Conservation (phyloP, 2,329 filamentous ascomycete species). For the Sporothrix pallida region DNA sequence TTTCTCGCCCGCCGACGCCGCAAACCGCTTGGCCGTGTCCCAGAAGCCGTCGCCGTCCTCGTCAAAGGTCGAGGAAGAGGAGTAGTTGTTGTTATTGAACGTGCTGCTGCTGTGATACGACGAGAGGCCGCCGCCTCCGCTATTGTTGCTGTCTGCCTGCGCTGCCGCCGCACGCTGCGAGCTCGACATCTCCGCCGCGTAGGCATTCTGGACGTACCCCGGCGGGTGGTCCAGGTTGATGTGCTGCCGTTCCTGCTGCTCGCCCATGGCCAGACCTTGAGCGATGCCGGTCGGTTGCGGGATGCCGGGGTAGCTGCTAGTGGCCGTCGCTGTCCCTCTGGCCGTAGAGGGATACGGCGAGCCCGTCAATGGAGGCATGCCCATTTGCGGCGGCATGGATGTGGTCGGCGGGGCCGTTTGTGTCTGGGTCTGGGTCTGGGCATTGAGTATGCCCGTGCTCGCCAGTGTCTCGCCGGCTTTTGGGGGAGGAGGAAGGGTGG, state of each 20-base stretch:
- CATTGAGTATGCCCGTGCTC: not conserved
- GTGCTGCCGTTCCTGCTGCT: conserved; percentile 11
- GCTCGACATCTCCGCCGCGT: conserved; percentile 58
- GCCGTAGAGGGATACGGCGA: conserved; percentile 49
- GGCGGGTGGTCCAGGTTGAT: conserved; percentile 52
- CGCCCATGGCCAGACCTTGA: not conserved
- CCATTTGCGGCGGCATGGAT: conserved; percentile 55
- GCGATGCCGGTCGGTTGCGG: conserved; percentile 40
- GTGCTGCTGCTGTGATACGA: conserved; percentile 7
- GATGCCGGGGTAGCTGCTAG: not conserved
- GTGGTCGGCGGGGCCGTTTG: conserved; percentile 40
- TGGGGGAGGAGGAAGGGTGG: conserved; percentile 40
- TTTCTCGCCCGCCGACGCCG: conserved; percentile 61
- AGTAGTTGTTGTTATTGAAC: conserved; percentile 17
- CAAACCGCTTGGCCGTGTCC: conserved; percentile 64
- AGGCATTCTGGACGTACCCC: conserved; percentile 63
- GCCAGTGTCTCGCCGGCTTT: conserved; percentile 38
- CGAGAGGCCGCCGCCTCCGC: not conserved
- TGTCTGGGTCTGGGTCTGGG: not conserved
- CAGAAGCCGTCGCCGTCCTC: conserved; percentile 56
- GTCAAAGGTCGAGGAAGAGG: not conserved
- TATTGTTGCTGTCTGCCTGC: not conserved
- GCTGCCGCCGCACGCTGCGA: conserved; percentile 51
- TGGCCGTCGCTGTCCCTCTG: conserved; percentile 54
- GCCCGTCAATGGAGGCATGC: conserved; percentile 53